Evolutionary conservation across 805 yeast species (phyloP).

Genomic region (Ogataea pignaliae): DNA sequence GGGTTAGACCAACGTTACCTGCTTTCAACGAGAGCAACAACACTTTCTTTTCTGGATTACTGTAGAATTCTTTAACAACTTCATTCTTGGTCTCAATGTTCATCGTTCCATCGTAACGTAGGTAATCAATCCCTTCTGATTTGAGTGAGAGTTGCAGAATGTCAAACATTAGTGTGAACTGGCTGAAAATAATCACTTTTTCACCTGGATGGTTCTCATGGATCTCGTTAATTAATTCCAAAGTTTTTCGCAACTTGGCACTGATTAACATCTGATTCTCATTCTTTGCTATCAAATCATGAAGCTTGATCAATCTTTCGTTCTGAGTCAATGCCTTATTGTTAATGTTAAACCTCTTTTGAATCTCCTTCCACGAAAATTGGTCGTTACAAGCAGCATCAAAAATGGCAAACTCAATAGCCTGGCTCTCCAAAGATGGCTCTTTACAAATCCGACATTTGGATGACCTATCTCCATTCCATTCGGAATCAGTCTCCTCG

Average conservation of each 20-base stretch:
- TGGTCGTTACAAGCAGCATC: slow-evolving; percentile 39
- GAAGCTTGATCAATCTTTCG: slow-evolving; percentile 25
- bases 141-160: slow-evolving; percentile 51
- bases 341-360: slow-evolving; percentile 18
- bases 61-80: slow-evolving; percentile 60
- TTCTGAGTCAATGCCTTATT: slow-evolving; percentile 20
- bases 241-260: slow-evolving; percentile 62
- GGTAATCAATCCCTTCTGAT: slow-evolving; percentile 40
- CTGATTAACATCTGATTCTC: slow-evolving; percentile 51
- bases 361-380: slow-evolving; percentile 20
- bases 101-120: slow-evolving; percentile 85
- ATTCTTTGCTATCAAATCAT: slow-evolving; percentile 26
- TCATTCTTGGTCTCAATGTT: slow-evolving; percentile 58
- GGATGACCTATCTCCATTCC: slow-evolving; percentile 32
- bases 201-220: slow-evolving; percentile 50
- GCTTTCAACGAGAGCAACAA: slow-evolving; percentile 81
- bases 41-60: slow-evolving; percentile 47
- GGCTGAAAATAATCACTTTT: slow-evolving; percentile 80
- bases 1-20: slow-evolving; percentile 91
- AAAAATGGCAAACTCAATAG: slow-evolving; percentile 47
- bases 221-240: slow-evolving; percentile 54
- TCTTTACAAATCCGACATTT: slow-evolving; percentile 55
- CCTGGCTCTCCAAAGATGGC: slow-evolving; percentile 32
- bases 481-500: slow-evolving; percentile 35
- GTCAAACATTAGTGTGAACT: slow-evolving; percentile 77